A percentile compares a stretch with the other conserved stretches of the same genome.
These are phyloP conservation scores for Diplotaxis tenuifolia DNA, from an alignment of 345 rosid genomes.

Conservation along the genomic window DNA sequence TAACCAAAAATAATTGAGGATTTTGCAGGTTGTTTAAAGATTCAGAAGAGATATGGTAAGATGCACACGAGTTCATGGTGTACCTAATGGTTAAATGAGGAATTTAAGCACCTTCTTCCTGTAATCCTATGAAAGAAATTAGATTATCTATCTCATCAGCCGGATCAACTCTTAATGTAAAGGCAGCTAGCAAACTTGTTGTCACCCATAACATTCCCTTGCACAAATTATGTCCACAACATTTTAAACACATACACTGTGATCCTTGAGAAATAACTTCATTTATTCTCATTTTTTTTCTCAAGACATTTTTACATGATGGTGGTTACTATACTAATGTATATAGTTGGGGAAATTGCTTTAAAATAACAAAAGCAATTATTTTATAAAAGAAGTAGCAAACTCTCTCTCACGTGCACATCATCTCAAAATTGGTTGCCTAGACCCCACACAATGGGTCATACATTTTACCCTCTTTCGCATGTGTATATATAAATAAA, in stretches of 20 bases:
- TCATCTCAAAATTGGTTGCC: conserved; percentile 19
- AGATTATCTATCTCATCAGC: neutral
- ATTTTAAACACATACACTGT: neutral
- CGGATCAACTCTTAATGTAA: neutral
- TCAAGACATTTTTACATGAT: neutral
- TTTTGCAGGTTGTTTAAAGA: neutral
- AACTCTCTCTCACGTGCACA: conserved; percentile 30
- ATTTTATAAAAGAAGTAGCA: neutral
- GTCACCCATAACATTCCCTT: neutral
- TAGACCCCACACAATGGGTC: neutral
- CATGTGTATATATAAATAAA: conserved; percentile 14
- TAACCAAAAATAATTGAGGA: neutral
- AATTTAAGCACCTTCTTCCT: neutral
- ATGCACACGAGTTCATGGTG: neutral
- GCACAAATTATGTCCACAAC: neutral
- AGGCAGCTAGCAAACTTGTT: neutral
- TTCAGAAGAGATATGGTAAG: neutral
- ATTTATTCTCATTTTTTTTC: too few species aligned
- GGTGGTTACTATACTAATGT: neutral
- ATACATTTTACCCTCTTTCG: neutral
- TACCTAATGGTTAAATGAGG: neutral
- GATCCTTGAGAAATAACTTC: neutral
- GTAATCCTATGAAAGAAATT: neutral
- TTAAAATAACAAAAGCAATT: conserved; percentile 7
- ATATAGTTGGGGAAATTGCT: conserved; percentile 21